A percentile compares a stretch with the other conserved stretches of the same genome.
Evolutionary conservation across 345 rosid genomes (phyloP).

Genomic region (Kernera saxatilis): DNA sequence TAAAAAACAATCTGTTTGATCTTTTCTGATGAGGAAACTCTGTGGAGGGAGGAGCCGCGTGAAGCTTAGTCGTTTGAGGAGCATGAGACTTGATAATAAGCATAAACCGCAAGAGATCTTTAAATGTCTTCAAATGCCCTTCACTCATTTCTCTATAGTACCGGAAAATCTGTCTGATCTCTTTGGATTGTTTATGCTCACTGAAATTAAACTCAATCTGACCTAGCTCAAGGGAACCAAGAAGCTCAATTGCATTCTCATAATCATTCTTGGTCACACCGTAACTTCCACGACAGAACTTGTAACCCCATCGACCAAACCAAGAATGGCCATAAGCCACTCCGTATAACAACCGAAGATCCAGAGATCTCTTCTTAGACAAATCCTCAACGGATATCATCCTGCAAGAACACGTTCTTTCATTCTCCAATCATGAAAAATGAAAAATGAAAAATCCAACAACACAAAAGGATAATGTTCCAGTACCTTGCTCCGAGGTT

Average conservation of each 20-base stretch:
- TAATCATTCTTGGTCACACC: constrained; percentile 64
- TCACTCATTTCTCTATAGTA: constrained; percentile 60
- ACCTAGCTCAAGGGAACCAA: constrained; percentile 55
- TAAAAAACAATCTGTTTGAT: constrained; percentile 13
- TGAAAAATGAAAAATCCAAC: neutral
- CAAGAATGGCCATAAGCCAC: constrained; percentile 83
- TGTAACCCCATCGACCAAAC: constrained; percentile 93
- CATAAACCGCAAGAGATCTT: constrained; percentile 71
- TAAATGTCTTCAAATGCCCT: constrained; percentile 49
- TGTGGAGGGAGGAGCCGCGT: constrained; percentile 10
- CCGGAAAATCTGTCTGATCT: constrained; percentile 42
- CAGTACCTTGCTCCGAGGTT: constrained; percentile 51
- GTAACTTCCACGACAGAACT: constrained; percentile 64
- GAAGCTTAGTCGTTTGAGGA: constrained; percentile 34
- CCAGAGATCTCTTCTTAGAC: constrained; percentile 64
- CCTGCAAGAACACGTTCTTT: constrained; percentile 34
- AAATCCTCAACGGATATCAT: constrained; percentile 66
- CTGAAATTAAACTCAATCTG: constrained; percentile 41
- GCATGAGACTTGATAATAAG: constrained; percentile 50
- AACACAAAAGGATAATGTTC: neutral
- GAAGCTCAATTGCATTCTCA: constrained; percentile 53
- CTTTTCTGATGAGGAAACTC: constrained; percentile 6
- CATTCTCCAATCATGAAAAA: neutral
- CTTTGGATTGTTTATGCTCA: constrained; percentile 21
- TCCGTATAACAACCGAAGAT: constrained; percentile 71